Evolutionary conservation across 345 rosid genomes (phyloP).

Genomic region (Aquilaria yunnanensis): DNA sequence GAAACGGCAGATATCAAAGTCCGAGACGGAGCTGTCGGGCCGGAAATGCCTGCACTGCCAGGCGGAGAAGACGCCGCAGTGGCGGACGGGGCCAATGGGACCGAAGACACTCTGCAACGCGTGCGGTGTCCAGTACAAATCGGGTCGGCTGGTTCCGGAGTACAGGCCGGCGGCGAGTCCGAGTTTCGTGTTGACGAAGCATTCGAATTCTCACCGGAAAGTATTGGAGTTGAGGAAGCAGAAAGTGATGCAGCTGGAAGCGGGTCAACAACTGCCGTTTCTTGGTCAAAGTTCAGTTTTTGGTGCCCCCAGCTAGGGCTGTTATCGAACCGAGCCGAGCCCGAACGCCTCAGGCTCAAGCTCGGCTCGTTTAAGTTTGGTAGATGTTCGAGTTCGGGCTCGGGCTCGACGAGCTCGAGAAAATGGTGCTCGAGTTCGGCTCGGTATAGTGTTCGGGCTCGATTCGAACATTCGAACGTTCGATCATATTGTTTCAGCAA

Average conservation of each 20-base stretch:
- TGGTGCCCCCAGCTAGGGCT: constrained; percentile 36
- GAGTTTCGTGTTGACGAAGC: constrained; percentile 49
- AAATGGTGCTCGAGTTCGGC: too few relatives aligned
- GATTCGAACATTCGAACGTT: too few relatives aligned
- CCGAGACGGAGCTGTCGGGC: constrained; percentile 5
- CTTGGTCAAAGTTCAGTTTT: constrained; percentile 39
- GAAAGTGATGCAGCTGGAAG: constrained; percentile 38
- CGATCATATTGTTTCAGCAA: too few relatives aligned
- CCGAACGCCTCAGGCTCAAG: too few relatives aligned
- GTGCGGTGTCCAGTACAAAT: constrained; percentile 73
- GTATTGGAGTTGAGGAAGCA: constrained; percentile 74
- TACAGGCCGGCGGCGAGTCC: constrained; percentile 84
- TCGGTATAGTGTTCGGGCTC: too few relatives aligned
- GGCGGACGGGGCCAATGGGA: constrained; percentile 81
- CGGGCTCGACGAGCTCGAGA: too few relatives aligned
- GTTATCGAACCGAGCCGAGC: too few relatives aligned
- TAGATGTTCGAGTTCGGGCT: too few relatives aligned
- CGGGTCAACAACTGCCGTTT: constrained; percentile 28
- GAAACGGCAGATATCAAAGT: constrained; percentile 20
- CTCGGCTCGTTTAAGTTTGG: too few relatives aligned
- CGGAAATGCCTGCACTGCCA: constrained; percentile 65
- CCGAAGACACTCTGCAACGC: constrained; percentile 73
- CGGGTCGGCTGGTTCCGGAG: constrained; percentile 70
- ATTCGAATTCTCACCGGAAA: constrained; percentile 76
- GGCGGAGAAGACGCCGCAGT: constrained; percentile 68